Conservation (phyloP, 1,284 basidiomycete species). For the Puccinia triticina region DNA sequence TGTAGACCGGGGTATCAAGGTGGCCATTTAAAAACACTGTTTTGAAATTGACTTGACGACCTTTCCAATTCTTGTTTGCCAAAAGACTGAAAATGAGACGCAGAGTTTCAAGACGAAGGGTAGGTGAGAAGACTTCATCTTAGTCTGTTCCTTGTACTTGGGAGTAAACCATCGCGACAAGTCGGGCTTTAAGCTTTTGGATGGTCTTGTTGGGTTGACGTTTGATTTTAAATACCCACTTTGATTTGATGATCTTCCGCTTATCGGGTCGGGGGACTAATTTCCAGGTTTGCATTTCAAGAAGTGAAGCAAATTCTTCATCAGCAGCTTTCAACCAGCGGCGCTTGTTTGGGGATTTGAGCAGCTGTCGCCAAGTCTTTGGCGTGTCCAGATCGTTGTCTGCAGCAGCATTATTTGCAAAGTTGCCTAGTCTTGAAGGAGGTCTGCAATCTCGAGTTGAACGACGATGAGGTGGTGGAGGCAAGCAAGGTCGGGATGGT, state of each 20-base stretch:
- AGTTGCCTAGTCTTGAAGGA: background rate
- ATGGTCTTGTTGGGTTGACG: background rate
- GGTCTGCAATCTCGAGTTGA: too few relatives aligned
- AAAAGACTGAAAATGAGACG: conserved; percentile 5
- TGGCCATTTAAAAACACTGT: conserved; percentile 30
- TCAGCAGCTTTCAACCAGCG: conserved; percentile 14
- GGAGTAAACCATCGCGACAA: conserved; percentile 15
- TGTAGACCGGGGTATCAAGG: conserved; percentile 16
- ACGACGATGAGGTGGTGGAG: too few relatives aligned
- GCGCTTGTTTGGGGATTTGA: background rate
- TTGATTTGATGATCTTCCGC: conserved; percentile 29
- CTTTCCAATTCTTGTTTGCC: conserved; percentile 1
- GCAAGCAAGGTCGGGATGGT: too few relatives aligned
- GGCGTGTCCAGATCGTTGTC: background rate
- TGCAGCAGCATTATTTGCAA: background rate
- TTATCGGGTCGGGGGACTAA: background rate
- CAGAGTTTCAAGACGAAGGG: background rate
- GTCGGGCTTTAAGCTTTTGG: conserved; percentile 28
- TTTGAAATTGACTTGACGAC: conserved; percentile 25
- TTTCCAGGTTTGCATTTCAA: conserved; percentile 34
- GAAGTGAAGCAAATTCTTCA: background rate
- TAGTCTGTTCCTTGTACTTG: conserved; percentile 20
- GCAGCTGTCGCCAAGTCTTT: conserved; percentile 16
- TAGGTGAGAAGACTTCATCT: conserved; percentile 22
- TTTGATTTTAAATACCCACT: conserved; percentile 41